Evolutionary conservation across 768 basidiomycete species (phyloP), one percentile per base, ranked within the genome.

Genomic region (Rossbeevera mucosa): DNA sequence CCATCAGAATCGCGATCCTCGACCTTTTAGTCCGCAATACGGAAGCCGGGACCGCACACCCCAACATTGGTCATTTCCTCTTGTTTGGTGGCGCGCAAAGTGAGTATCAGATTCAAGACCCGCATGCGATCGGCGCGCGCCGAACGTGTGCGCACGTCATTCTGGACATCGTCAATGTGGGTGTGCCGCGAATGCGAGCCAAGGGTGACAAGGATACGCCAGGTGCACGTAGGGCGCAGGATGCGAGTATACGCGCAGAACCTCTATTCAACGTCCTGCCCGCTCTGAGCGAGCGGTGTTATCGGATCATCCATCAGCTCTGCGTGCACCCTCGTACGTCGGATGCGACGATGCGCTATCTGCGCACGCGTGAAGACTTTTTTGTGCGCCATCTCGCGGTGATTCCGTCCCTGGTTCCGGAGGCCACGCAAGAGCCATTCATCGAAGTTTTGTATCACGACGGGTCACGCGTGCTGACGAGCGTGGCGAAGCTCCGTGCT

Each of bases 311-410:
- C 18, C 79, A 89, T 64, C 88, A 95, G 53, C 79, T 98, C 0
- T 95, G 91, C 70, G 78, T 84, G n/a, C 91, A 97, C 61, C 80
- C 86, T 8, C 77, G 81, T 36, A 95, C 94, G 0, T 89, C 89
- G 0, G 83, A 85, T 30, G 82, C 85, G 50, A 85, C 83, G 5
- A 85, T 89, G 70, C 82, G 91, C 0, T 96, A 95, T 64, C 77
- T 96, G 29, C 85, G 90, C 30, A 91, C 89, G 2, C 77, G 86
- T 8, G 89, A 95, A 66, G 85, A 94, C 62, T 97, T 94, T 72
- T 93, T 94, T 62, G 82, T 82, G 3, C 80, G 88, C 2, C 94
- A 96, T 63, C 78, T 95, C n/a, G 79, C 83, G 6, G 80, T 76
- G 11, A 76, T 94, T 25, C 88, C 93, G 2, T 80, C 84, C 24